Evolutionary conservation across 768 basidiomycete genomes (phyloP).

Genomic region (Mycena rosella): DNA sequence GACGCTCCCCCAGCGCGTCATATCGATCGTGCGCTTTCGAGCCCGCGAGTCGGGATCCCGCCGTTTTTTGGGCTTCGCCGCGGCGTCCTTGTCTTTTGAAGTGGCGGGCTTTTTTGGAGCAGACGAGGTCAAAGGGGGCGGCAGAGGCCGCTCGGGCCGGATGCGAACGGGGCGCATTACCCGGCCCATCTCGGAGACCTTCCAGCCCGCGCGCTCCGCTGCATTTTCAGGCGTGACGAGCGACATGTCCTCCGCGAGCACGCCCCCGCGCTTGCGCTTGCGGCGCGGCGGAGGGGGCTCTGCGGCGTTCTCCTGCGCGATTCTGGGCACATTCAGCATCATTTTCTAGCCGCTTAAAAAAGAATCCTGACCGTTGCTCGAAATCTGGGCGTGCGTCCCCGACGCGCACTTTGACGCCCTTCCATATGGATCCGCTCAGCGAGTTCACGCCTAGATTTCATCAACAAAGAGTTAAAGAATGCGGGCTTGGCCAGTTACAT

Average conservation of each 20-base stretch:
- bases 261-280: constrained; percentile 54
- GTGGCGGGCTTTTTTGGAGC: constrained; percentile 30
- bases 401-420: constrained; percentile 86
- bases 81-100: constrained; percentile 35
- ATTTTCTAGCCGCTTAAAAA: not conserved
- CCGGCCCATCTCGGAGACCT: constrained; percentile 73
- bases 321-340: not conserved
- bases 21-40: constrained; percentile 76
- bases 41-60: constrained; percentile 71
- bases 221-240: constrained; percentile 72
- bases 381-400: constrained; percentile 89
- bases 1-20: constrained; percentile 75
- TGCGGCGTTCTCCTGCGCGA: constrained; percentile 25
- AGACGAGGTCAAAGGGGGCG: constrained; percentile 45
- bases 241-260: constrained; percentile 73
- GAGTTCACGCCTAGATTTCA: constrained; percentile 70
- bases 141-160: constrained; percentile 75
- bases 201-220: constrained; percentile 70
- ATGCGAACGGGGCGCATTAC: constrained; percentile 76
- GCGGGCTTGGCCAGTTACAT: constrained; percentile 60
- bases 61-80: constrained; percentile 59
- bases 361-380: constrained; percentile 63
- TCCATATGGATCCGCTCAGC: constrained; percentile 88
- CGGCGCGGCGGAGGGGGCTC: constrained; percentile 56
- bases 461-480: not conserved